Conservation (phyloP, 768 basidiomycete species). For the Suillus occidentalis region DNA sequence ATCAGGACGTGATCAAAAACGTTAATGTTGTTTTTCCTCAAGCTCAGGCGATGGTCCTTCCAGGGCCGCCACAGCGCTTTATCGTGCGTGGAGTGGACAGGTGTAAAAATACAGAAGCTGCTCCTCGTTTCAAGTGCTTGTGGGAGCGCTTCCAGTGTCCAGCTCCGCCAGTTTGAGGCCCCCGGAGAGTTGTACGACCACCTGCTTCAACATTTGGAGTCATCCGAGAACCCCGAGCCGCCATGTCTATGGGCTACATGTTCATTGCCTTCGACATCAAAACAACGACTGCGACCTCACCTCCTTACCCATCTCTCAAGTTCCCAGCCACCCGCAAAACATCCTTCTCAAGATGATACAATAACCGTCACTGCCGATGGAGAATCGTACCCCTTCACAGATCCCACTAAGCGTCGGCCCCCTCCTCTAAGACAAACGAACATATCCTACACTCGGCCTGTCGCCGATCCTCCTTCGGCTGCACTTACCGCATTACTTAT, state of each 20-base stretch:
- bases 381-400: constrained; percentile 54
- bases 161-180: constrained; percentile 44
- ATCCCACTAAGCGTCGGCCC: constrained; percentile 65
- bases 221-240: constrained; percentile 42
- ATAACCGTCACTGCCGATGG: constrained; percentile 63
- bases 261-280: constrained; percentile 44
- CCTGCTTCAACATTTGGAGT: constrained; percentile 56
- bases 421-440: constrained; percentile 70
- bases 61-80: constrained; percentile 71
- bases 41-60: constrained; percentile 85
- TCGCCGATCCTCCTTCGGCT: constrained; percentile 64
- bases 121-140: constrained; percentile 70
- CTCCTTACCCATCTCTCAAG: constrained; percentile 75
- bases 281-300: constrained; percentile 59
- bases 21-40: constrained; percentile 83
- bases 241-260: constrained; percentile 79
- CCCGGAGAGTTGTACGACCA: constrained; percentile 75
- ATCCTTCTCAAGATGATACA: constrained; percentile 71
- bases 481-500: constrained; percentile 81
- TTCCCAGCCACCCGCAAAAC: constrained; percentile 51
- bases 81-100: constrained; percentile 85
- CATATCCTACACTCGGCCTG: constrained; percentile 59
- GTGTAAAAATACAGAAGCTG: constrained; percentile 54
- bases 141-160: constrained; percentile 70
- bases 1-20: constrained; percentile 94